A percentile compares a stretch with the other conserved stretches of the same genome.
Conservation (phyloP, 345 rosid species). For the Durio zibethinus region DNA sequence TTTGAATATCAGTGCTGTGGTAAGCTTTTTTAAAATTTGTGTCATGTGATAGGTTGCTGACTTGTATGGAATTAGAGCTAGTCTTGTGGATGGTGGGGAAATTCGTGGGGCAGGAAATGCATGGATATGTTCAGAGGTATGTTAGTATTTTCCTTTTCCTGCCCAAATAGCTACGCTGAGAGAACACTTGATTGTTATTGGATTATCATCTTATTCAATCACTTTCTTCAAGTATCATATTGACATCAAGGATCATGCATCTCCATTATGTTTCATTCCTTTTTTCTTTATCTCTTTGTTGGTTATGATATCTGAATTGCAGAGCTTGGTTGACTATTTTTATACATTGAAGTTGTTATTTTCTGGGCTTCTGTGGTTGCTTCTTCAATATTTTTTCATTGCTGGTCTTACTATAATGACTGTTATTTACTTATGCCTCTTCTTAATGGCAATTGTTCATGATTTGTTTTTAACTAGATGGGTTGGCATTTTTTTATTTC, state of each 20-base stretch:
- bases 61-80: slow-evolving; percentile 95
- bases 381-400: neutral
- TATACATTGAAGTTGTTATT: slow-evolving; percentile 1
- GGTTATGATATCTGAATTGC: slow-evolving; percentile 1
- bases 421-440: neutral
- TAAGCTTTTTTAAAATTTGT: neutral
- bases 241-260: neutral
- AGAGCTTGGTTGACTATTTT: neutral
- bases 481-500: neutral
- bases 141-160: neutral
- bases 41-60: slow-evolving; percentile 72
- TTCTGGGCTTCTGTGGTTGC: neutral
- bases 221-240: neutral
- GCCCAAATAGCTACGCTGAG: neutral
- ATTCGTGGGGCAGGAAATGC: slow-evolving; percentile 99
- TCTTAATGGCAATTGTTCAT: slow-evolving; percentile 11
- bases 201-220: slow-evolving; percentile 2
- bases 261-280: neutral
- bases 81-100: slow-evolving; percentile 98
- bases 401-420: neutral
- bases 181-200: slow-evolving; percentile 1
- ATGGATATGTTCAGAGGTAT: slow-evolving; percentile 98
- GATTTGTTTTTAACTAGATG: neutral
- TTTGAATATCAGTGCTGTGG: neutral
- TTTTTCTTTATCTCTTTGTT: slow-evolving; percentile 1